A percentile compares a stretch with the other conserved stretches of the same genome.
Evolutionary conservation across 257 asterid species (phyloP).

Genomic region (Jasminum sambac): DNA sequence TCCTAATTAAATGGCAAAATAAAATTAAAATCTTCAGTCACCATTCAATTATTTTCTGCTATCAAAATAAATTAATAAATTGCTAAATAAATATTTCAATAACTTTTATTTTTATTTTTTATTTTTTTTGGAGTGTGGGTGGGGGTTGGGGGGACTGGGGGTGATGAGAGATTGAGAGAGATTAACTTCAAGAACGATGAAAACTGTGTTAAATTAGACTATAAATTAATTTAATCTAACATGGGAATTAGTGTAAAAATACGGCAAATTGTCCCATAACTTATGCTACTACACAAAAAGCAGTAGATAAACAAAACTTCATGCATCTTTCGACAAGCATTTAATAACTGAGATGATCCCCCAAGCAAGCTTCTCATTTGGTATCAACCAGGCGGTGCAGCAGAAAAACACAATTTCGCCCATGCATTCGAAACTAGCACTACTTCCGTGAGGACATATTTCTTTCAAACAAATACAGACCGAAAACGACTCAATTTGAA

Average conservation of each 20-base stretch:
- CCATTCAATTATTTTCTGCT: too few species aligned
- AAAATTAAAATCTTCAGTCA: too few species aligned
- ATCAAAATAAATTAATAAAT: too few species aligned
- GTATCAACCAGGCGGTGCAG: conserved; percentile 56
- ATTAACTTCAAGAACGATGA: background rate
- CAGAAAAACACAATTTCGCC: conserved; percentile 37
- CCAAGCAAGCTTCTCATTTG: conserved; percentile 65
- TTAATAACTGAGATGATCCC: conserved; percentile 44
- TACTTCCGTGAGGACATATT: conserved; percentile 46
- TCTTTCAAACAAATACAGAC: conserved; percentile 44
- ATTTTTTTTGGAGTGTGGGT: too few species aligned
- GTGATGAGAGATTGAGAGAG: too few species aligned
- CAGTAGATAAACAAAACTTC: background rate
- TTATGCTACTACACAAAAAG: background rate
- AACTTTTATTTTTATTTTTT: too few species aligned
- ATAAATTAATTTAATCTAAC: background rate
- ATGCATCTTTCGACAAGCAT: conserved; percentile 21
- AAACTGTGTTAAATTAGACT: background rate
- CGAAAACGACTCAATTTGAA: conserved; percentile 51
- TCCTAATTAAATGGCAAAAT: too few species aligned
- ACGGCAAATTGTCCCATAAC: background rate
- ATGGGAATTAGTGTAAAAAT: background rate
- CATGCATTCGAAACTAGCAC: conserved; percentile 14
- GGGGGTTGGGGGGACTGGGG: too few species aligned
- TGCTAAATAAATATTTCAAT: too few species aligned